A percentile compares a stretch with the other conserved stretches of the same genome.
These are phyloP conservation scores for Coffea humblotiana DNA, from an alignment of 305 asterid genomes.

Conservation along the genomic window DNA sequence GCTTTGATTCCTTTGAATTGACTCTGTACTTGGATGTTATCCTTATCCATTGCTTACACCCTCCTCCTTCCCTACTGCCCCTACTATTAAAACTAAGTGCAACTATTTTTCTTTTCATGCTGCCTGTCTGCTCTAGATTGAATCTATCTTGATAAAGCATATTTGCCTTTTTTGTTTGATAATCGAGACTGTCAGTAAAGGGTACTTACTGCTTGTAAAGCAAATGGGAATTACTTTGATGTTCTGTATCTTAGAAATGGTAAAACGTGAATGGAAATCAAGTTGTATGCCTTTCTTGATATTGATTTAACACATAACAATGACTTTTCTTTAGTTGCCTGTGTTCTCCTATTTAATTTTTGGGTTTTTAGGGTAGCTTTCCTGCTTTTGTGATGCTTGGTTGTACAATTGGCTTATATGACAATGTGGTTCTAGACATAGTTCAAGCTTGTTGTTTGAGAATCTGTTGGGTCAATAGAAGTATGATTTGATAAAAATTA, in stretches of 20 bases:
- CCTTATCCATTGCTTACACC: background rate
- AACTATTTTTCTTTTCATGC: background rate
- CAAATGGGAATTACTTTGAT: background rate
- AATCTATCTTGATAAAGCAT: background rate
- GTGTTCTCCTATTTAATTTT: background rate
- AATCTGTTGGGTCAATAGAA: background rate
- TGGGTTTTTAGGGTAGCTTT: background rate
- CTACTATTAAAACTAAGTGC: background rate
- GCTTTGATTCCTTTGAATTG: background rate
- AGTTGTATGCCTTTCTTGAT: background rate
- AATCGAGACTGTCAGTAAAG: background rate
- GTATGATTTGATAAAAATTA: background rate
- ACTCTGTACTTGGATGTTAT: background rate
- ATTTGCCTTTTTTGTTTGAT: background rate
- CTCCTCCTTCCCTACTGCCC: background rate
- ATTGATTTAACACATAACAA: background rate
- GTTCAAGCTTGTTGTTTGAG: background rate
- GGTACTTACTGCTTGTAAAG: background rate
- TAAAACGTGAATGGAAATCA: background rate
- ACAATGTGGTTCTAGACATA: background rate
- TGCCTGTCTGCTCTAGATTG: background rate
- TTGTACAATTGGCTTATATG: background rate
- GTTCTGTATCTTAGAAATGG: background rate
- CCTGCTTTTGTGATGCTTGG: background rate
- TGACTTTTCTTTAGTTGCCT: background rate